Base-by-base conservation (phyloP, 306 rosid genomes). In the Abrus precatorius region DNA sequence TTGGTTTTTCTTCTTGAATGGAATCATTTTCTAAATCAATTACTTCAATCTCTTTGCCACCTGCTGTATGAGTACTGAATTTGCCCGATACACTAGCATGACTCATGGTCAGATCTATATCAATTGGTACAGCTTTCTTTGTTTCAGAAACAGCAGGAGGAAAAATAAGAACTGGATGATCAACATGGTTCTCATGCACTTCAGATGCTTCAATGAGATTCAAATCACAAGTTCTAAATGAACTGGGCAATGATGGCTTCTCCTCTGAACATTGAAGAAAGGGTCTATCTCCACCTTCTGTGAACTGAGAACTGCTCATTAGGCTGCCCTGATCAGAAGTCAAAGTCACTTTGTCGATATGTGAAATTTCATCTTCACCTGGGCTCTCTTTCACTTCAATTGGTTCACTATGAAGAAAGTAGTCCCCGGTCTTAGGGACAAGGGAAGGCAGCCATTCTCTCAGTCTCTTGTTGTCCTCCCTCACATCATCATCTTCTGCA, bases 191-290 rank as follows among this genome's bases (percentile, higher is more conserved):
- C 80, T 95, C 97, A 80, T 88, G 97, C 30, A 87, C 80, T 72
- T 95, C 98, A 75, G 91, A 80, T 55, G 90, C 89, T 81, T 87
- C 95, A 80, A 91, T 92, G 81, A 95, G 97, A 88, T 95, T 92
- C 63, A 95, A 97, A 89, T 95, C 99, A 76, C 98, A 94, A 59
- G 94, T 94, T 87, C 94, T 94, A 86, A 90, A 95, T 9, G 99
- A 91, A 87, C 86, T 80, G 0, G 92, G 87, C 86, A 89, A 87
- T 3, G 80, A 81, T 81, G 90, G 94, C 74, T 89, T 95, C 81
- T 89, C 92, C 78, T 86, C 94, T 60, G 92, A 84, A 83, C 86
- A 90, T 52, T 72, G 85, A 7, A 88, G 82, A 80, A 86, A 87
- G 6, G 84, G 66, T 62, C 86, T 89, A 78, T 76, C 88, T 76